Conservation (phyloP, 257 asterid genomes). For the Anisodus tanguticus region DNA sequence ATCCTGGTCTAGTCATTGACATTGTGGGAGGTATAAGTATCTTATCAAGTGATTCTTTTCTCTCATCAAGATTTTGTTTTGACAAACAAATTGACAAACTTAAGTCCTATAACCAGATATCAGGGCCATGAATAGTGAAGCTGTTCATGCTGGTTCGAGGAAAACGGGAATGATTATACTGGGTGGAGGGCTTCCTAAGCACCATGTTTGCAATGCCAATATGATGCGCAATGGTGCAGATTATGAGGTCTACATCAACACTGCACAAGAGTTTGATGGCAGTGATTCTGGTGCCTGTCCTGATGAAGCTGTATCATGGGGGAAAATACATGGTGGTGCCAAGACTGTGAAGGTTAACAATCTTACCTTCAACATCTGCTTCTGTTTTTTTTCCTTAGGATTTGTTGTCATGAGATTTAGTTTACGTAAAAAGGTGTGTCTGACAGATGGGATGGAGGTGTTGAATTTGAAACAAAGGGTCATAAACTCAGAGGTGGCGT, state of each 20-base stretch:
- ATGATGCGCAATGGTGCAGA: constrained; percentile 99
- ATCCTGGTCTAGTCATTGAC: constrained; percentile 82
- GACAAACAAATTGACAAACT: constrained; percentile 19
- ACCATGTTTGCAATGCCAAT: constrained; percentile 93
- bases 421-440: background rate
- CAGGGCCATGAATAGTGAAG: constrained; percentile 82
- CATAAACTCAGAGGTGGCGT: background rate
- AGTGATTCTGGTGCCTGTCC: constrained; percentile 98
- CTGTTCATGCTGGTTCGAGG: constrained; percentile 79
- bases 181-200: constrained; percentile 98
- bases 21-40: constrained; percentile 71
- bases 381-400: background rate
- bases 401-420: background rate
- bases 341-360: constrained; percentile 77
- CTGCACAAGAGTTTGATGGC: constrained; percentile 96
- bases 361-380: background rate
- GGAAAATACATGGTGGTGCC: constrained; percentile 91
- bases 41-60: constrained; percentile 25
- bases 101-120: constrained; percentile 57
- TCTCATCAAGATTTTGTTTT: constrained; percentile 8
- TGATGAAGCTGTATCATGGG: constrained; percentile 99
- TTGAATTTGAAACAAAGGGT: background rate
- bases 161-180: constrained; percentile 87
- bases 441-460: background rate
- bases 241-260: constrained; percentile 82